Evolutionary conservation across 2,329 filamentous ascomycete species (phyloP).

Genomic region (Venturia asperata): DNA sequence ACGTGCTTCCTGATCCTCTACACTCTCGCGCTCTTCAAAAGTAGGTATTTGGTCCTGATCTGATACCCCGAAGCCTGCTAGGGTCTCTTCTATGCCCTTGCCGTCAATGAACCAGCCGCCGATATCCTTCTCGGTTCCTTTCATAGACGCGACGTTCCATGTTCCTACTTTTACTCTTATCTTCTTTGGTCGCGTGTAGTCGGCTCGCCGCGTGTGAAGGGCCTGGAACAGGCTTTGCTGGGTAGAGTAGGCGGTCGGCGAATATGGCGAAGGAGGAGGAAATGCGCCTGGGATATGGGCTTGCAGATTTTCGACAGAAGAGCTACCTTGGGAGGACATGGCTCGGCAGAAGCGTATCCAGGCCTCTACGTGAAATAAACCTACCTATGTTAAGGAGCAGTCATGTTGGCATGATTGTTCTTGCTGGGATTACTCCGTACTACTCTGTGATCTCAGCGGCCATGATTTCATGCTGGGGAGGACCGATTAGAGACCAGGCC

Average conservation of each 20-base stretch:
- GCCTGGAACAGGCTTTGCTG: conserved; percentile 48
- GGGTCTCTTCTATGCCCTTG: conserved; percentile 57
- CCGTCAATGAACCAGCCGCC: conserved; percentile 81
- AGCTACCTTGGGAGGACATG: conserved; percentile 18
- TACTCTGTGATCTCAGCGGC: not conserved
- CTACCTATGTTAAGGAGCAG: not conserved
- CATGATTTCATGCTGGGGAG: conserved; percentile 9
- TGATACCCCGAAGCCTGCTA: conserved; percentile 45
- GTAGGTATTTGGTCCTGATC: conserved; percentile 24
- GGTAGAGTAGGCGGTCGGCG: conserved; percentile 29
- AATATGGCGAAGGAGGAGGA: conserved; percentile 12
- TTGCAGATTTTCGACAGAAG: conserved; percentile 33
- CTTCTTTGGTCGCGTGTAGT: conserved; percentile 68
- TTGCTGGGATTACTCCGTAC: not conserved
- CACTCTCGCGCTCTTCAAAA: conserved; percentile 28
- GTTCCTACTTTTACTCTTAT: conserved; percentile 84
- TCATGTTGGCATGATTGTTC: not conserved
- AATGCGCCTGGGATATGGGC: conserved; percentile 45
- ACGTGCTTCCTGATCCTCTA: conserved; percentile 41
- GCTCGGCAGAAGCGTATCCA: not conserved
- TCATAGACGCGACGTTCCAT: conserved; percentile 87
- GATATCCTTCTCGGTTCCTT: conserved; percentile 81
- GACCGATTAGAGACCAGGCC: not conserved
- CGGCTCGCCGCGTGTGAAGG: conserved; percentile 64
- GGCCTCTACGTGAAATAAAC: not conserved